Conservation (phyloP, 139 green algal genomes). For the Haematococcus lacustris region DNA sequence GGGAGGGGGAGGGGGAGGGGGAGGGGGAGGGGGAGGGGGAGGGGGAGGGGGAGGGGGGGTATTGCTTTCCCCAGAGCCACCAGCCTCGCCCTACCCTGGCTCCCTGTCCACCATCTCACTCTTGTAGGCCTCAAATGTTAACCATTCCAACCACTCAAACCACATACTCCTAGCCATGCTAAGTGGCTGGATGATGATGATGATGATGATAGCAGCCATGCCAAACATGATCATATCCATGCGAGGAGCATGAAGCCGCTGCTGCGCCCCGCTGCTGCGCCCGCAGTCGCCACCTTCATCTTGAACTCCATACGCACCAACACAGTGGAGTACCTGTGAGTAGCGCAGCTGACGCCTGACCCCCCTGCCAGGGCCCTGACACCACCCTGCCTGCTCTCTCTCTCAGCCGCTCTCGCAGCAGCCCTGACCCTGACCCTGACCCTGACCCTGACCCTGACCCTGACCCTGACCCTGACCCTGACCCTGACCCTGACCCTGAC, state of each 20-base stretch:
- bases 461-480: too few species aligned
- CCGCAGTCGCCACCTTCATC: slow-evolving; percentile 54
- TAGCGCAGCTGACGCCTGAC: too few species aligned
- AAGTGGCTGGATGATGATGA: not conserved
- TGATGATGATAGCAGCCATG: not conserved
- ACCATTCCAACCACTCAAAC: not conserved
- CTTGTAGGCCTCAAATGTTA: too few species aligned
- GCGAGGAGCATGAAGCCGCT: not conserved
- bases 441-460: too few species aligned
- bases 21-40: not conserved
- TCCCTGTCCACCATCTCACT: not conserved
- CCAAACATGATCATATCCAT: not conserved
- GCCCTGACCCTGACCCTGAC: too few species aligned
- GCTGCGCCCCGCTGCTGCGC: not conserved
- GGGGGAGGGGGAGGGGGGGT: not conserved
- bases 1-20: not conserved
- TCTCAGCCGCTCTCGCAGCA: too few species aligned
- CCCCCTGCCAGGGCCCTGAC: too few species aligned
- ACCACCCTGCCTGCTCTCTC: too few species aligned
- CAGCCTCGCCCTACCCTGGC: not conserved
- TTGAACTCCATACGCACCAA: slow-evolving; percentile 44
- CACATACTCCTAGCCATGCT: not conserved
- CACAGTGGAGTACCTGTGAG: slow-evolving; percentile 3
- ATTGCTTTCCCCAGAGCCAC: not conserved
- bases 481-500: too few species aligned